phyloP scores from a whole-genome alignment of 2,329 filamentous ascomycete species.

The Pseudogymnoascus destructans region DNA sequence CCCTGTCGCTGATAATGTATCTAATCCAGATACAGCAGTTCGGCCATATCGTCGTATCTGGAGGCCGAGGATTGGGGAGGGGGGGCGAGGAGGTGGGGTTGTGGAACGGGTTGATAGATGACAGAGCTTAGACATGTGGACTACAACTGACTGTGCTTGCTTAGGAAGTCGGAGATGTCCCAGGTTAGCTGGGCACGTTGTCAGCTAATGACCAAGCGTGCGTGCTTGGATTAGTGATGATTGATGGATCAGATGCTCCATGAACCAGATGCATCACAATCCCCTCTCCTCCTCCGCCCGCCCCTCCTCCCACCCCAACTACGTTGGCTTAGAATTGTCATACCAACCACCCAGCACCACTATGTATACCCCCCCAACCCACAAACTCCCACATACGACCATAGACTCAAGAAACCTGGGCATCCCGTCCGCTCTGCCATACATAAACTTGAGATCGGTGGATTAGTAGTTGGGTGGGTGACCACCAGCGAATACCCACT shows the following conservation, averaged over 20 bases:
- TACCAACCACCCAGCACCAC: too few species aligned
- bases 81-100: background rate
- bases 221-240: background rate
- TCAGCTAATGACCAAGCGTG: background rate
- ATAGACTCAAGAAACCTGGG: too few species aligned
- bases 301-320: too few species aligned
- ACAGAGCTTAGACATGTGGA: background rate
- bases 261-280: too few species aligned
- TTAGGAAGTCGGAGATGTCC: background rate
- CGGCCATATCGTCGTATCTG: background rate
- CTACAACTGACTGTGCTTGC: background rate
- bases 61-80: background rate
- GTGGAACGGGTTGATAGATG: background rate
- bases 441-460: too few species aligned
- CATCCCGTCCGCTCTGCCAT: too few species aligned
- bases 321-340: too few species aligned
- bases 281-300: too few species aligned
- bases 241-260: too few species aligned
- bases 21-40: background rate
- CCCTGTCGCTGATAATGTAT: background rate
- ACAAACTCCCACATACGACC: background rate
- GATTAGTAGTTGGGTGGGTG: too few species aligned
- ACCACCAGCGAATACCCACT: too few species aligned
- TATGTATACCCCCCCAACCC: too few species aligned
- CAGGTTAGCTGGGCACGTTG: background rate